Base-by-base conservation (phyloP, 2,329 filamentous ascomycete genomes). In the Aureobasidium sp. region DNA sequence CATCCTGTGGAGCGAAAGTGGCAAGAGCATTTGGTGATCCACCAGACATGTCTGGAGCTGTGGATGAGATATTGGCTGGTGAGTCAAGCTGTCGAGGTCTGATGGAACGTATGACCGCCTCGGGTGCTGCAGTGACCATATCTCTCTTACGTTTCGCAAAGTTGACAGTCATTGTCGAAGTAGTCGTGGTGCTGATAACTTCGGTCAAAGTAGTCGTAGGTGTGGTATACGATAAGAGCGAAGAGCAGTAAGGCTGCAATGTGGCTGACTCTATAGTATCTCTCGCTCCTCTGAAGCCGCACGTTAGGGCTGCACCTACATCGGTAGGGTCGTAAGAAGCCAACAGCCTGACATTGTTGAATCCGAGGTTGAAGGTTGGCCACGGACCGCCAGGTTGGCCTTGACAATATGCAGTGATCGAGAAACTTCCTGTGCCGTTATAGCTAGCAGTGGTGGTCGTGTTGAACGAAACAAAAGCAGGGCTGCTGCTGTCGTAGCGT, bases 351-450 rank as follows among this genome's bases (percentile, higher is more conserved):
- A 60, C 54, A 27, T 65, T 65, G 54, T 65, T 65, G 33, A 59
- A 65, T 36, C 54, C 63, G 4, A 60, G 33, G 8, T 51, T 59
- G 1, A 65, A 15, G n/a, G n/a, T n/a, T 23, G 54, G 63, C 63
- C 54, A 65, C 25, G 45, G 45, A 40, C 63, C 63, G 29, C 38
- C 45, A 2, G 54, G 48, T 36, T 65, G 55, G 2, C 63, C 63
- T 18, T 56, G 50, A 33, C 63, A 65, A 43, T 53, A 60, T 18
- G 63, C 40, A 11, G 63, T 65, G 29, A 59, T 59, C 2, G 54
- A 42, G 33, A 59, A 58, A 31, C 50, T 65, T 31, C 63, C 63
- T 3, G 63, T 65, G 23, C 63, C 63, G 33, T 65, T 65, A 27
- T 53, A 65, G 3, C 54, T 42, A 13, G 63, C 51, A 13, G 48